Base-by-base conservation (phyloP, 352 stramenopile species). In the Albugo laibachii region DNA sequence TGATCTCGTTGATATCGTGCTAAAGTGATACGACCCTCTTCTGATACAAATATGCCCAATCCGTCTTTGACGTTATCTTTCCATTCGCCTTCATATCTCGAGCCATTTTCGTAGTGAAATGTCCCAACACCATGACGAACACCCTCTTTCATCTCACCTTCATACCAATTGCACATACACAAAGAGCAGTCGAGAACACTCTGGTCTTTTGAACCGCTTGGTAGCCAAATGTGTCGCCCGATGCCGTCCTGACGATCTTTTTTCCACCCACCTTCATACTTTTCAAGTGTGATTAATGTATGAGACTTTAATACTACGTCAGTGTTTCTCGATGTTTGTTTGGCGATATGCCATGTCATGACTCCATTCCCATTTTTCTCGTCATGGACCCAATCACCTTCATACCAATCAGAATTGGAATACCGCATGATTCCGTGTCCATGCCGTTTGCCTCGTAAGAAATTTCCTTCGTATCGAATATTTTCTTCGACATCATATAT, bases 61-160 rank as follows among this genome's bases (percentile, higher is more conserved):
- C 69, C 73, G 16, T 85, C 55, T 59, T 93, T 95, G 39, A 70
- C 57, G 43, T 92, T 89, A 18, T 68, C 48, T 35, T 64, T 45
- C 83, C 83, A 95, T 43, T 77, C 58, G n/a, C 83, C 83, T 57
- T 76, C 65, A 53, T 93, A 93, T 1, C 68, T 57, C 5, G 78
- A 73, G 2, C 83, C 83, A 41, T 93, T 89, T 10, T 76, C 69
- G 45, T 95, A 95, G 56, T 77, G 82, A 45, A 95, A 93, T 0
- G 65, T 62, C 0, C 83, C 83, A 19, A 58, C 43, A 5, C 77
- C 80, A 47, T 85, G 58, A 18, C 77, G 75, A 5, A 80, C 47
- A 0, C 81, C 83, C 41, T 65, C 27, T 6, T 47, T 46, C 47
- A 84, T 92, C 39, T 80, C 59, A n/a, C 82, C 82, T 54, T 83